Evolutionary conservation across 805 yeast species (phyloP), one percentile per base, ranked within the genome.

Genomic region (Yarrowia sp.): DNA sequence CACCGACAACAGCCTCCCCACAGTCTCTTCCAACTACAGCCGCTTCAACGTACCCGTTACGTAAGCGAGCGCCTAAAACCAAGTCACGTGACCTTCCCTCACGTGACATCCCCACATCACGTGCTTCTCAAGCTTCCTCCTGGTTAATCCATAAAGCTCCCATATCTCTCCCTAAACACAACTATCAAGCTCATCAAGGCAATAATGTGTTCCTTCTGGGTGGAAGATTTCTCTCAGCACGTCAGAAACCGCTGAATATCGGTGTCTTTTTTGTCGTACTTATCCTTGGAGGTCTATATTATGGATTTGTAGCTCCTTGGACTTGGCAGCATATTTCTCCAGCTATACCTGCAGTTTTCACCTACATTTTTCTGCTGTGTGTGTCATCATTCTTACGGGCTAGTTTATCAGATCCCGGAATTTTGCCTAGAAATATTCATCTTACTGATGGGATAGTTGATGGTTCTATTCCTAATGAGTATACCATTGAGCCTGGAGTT

Each of bases 321-420:
- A 68, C 76, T 6, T 86, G 91, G 90, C 72, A 78, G 64, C 69
- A 84, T 48, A 71, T 84, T 1, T 80, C 83, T 35, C 88, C 89
- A 0, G 84, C 84, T 2, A 70, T 79, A 5, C 86, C 85, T 4
- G 76, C 89, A 0, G 58, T 86, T 2, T 86, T 86, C 68, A 74
- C 81, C 17, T 89, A 89, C 70, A 71, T 83, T 42, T 86, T 89
- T 88, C 53, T 78, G 4, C 70, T 84, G 44, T 72, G 84, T 1
- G n/a, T 84, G 0, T 55, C 73, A 3, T 81, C 84, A 61, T 84
- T 85, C 66, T 65, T 86, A 8, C 80, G 75, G 65, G 86, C 88
- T 0, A 79, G 88, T 0, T 76, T 83, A 1, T 74, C 81, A 10
- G 96, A 90, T 69, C 90, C 96, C 0, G 96, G 96, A 0, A 66